These are phyloP conservation scores for Dimocarpus longan DNA, from an alignment of 345 rosid species.

Conservation along the genomic window DNA sequence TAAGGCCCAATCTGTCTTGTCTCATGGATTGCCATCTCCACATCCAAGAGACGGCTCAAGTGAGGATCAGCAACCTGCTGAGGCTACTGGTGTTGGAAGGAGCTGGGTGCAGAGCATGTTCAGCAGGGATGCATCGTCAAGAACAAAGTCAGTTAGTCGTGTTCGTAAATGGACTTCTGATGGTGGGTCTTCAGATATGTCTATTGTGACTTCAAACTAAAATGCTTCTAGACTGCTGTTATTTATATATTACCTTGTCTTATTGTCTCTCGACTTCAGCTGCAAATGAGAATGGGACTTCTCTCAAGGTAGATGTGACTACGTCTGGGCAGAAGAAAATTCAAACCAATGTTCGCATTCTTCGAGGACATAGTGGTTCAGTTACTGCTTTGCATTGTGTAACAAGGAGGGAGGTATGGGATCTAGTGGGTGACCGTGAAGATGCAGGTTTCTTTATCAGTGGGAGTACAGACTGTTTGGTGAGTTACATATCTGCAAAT, in stretches of 20 bases:
- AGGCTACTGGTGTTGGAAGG: conserved; percentile 91
- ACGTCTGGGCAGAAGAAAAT: conserved; percentile 85
- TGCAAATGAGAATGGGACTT: conserved; percentile 45
- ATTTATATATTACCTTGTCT: neutral
- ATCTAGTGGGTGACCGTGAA: conserved; percentile 96
- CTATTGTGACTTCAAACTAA: neutral
- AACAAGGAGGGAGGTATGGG: conserved; percentile 97
- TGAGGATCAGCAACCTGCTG: conserved; percentile 86
- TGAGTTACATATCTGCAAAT: conserved; percentile 31
- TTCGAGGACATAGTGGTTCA: conserved; percentile 92
- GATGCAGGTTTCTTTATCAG: conserved; percentile 99
- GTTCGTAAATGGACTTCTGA: conserved; percentile 86
- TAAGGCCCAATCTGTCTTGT: conserved; percentile 58
- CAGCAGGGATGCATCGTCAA: conserved; percentile 82
- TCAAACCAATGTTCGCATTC: conserved; percentile 88
- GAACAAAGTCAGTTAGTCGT: conserved; percentile 72
- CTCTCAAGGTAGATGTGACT: conserved; percentile 64
- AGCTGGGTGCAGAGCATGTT: conserved; percentile 99
- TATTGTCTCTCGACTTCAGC: conserved; percentile 21
- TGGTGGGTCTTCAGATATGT: conserved; percentile 64
- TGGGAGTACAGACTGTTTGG: conserved; percentile 95
- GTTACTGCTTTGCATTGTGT: conserved; percentile 97
- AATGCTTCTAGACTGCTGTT: neutral
- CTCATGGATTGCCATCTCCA: conserved; percentile 84
- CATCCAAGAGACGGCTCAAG: conserved; percentile 70